Conservation (phyloP, 1,139 yeast genomes). For the Arxiozyma slooffiae region DNA sequence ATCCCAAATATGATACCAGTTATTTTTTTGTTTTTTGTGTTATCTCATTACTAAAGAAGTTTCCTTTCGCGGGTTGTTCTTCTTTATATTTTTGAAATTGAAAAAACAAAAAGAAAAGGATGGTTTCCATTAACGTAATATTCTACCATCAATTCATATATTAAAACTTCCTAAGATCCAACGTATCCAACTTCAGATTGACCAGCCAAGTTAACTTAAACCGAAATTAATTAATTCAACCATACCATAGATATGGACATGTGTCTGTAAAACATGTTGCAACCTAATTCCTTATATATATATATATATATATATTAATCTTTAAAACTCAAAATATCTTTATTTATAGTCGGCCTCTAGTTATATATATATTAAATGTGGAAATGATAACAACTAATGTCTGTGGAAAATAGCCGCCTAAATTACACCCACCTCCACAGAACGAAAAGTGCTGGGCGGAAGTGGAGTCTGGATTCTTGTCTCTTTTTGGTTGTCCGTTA, state of each 20-base stretch:
- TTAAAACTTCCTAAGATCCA: background rate
- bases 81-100: too few species aligned
- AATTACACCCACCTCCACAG: background rate
- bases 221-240: background rate
- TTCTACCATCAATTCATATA: background rate
- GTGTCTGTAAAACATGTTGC: too few species aligned
- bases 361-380: background rate
- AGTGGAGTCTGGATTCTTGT: background rate
- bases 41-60: too few species aligned
- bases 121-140: background rate
- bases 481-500: too few species aligned
- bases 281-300: too few species aligned
- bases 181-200: background rate
- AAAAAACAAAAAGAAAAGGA: background rate
- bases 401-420: background rate
- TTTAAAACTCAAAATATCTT: background rate
- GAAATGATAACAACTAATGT: background rate
- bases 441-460: background rate
- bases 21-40: too few species aligned
- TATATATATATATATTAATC: too few species aligned
- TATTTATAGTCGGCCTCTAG: background rate
- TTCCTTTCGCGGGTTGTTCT: too few species aligned
- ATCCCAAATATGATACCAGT: too few species aligned
- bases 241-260: too few species aligned
- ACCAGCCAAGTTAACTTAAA: background rate